phyloP scores from a whole-genome alignment of 2,329 filamentous ascomycete genomes.

The Lojkania enalia region DNA sequence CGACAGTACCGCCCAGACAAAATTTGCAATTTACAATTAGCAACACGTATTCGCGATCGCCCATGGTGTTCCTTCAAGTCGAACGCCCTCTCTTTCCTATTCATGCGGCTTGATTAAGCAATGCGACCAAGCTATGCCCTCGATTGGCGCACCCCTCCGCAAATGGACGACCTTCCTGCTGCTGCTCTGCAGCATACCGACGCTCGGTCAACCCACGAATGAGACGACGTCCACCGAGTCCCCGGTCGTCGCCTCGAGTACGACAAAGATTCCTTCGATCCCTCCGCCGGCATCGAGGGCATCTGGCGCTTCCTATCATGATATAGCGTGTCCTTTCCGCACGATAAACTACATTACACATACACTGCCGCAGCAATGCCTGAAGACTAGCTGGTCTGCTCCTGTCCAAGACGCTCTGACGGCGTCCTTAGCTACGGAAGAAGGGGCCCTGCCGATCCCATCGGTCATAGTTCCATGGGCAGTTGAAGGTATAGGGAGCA shows the following conservation, averaged over 20 bases:
- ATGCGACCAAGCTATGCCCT: constrained; percentile 46
- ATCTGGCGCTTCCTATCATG: constrained; percentile 19
- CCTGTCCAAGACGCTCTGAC: constrained; percentile 19
- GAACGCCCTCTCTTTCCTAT: constrained; percentile 23
- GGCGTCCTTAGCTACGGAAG: constrained; percentile 16
- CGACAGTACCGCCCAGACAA: background rate
- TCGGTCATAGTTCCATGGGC: constrained; percentile 16
- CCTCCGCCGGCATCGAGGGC: constrained; percentile 8
- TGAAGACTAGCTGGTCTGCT: constrained; percentile 62
- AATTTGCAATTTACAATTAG: background rate
- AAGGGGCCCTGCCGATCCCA: constrained; percentile 14
- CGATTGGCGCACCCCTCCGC: constrained; percentile 44
- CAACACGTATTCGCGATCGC: constrained; percentile 1
- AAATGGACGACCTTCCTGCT: constrained; percentile 41
- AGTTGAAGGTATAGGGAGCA: constrained; percentile 12
- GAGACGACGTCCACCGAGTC: constrained; percentile 23
- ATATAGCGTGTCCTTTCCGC: constrained; percentile 55
- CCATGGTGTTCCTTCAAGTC: constrained; percentile 16
- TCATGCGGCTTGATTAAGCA: constrained; percentile 33
- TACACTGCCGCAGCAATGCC: constrained; percentile 73
- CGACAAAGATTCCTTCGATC: constrained; percentile 9
- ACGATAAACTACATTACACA: constrained; percentile 85
- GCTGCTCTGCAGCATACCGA: constrained; percentile 37
- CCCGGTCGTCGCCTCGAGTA: background rate
- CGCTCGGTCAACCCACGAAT: constrained; percentile 37